A percentile compares a stretch with the other conserved stretches of the same genome.
Evolutionary conservation across 2,329 filamentous ascomycete species (phyloP).

Genomic region (Metarhizium album): DNA sequence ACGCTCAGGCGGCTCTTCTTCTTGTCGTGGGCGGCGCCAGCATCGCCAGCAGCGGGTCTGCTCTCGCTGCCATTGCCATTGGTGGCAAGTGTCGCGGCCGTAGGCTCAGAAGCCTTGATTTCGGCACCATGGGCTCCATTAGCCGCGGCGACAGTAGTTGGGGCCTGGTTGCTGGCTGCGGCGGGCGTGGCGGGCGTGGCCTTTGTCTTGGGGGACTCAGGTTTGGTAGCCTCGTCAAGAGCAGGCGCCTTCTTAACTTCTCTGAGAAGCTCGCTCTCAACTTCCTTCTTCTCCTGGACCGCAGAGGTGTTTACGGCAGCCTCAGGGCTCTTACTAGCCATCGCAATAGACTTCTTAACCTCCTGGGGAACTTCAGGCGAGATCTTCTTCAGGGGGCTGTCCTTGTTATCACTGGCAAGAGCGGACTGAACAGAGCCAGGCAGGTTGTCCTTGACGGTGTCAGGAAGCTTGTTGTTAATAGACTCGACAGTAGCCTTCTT

Average conservation of each 20-base stretch:
- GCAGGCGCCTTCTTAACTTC: slow-evolving; percentile 40
- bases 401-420: slow-evolving; percentile 32
- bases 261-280: slow-evolving; percentile 64
- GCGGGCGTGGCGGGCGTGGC: slow-evolving; percentile 9
- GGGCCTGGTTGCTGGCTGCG: slow-evolving; percentile 8
- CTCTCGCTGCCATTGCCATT: slow-evolving; percentile 1
- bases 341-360: slow-evolving; percentile 46
- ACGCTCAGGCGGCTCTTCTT: slow-evolving; percentile 55
- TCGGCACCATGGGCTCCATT: slow-evolving; percentile 15
- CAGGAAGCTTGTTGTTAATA: slow-evolving; percentile 38
- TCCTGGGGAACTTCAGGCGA: slow-evolving; percentile 42
- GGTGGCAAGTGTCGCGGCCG: neutral
- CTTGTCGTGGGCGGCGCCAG: slow-evolving; percentile 42
- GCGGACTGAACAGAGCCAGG: slow-evolving; percentile 39
- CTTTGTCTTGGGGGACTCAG: slow-evolving; percentile 8
- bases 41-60: slow-evolving; percentile 7
- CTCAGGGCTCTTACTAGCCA: slow-evolving; percentile 55
- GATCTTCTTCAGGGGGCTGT: slow-evolving; percentile 31
- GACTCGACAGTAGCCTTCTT: slow-evolving; percentile 27
- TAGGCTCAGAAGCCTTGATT: slow-evolving; percentile 10
- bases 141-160: slow-evolving; percentile 10
- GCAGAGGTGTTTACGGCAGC: slow-evolving; percentile 57
- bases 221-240: slow-evolving; percentile 17
- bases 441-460: slow-evolving; percentile 40
- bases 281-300: slow-evolving; percentile 62